Evolutionary conservation across 1,284 basidiomycete species (phyloP), one percentile per base, ranked within the genome.

Genomic region (Phenoliferia sp.): DNA sequence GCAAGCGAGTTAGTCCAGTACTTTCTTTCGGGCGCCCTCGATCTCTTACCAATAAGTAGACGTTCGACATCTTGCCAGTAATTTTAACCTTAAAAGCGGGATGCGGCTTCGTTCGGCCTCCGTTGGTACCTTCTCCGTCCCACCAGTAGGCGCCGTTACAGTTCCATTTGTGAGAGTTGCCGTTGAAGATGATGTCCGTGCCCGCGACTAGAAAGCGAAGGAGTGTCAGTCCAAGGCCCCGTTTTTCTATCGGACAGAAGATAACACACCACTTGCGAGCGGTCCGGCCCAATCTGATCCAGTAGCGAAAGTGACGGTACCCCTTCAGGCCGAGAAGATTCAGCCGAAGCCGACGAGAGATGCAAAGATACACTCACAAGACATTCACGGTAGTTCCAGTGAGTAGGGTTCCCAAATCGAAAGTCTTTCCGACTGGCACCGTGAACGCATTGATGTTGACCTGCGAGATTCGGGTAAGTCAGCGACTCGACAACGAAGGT

Each of bases 71-170:
- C 12, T 60, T 58, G n/a, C 70, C 70, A 6, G 50, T 58, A 52
- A 59, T 48, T 44, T 63, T 69, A 44, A 69, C 66, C 55, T 61
- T 59, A 48, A 66, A 33, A 31, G 35, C 35, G 6, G 56, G 56
- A 16, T n/a, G 29, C 2, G 56, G 56, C 56, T 57, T 57, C 3
- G 56, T 57, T 15, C 61, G 61, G 17, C 72, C 70, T 16, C 69
- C 69, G 35, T 72, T 74, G 31, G 34, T 19, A 7, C 69, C 73
- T 58, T 66, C 28, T 5, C 65, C 70, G 36, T 73, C 73, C 71
- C 73, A 74, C 22, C 66, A 63, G n/a, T 58, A 57, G n/a, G 35
- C 50, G 15, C 69, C 71, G 44, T 71, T 65, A 1, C 73, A 68
- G 44, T 73, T 64, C 35, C 69, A 65, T 31, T 67, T 71, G 63